Conservation (phyloP, 306 rosid species). For the Lotus japonicus region DNA sequence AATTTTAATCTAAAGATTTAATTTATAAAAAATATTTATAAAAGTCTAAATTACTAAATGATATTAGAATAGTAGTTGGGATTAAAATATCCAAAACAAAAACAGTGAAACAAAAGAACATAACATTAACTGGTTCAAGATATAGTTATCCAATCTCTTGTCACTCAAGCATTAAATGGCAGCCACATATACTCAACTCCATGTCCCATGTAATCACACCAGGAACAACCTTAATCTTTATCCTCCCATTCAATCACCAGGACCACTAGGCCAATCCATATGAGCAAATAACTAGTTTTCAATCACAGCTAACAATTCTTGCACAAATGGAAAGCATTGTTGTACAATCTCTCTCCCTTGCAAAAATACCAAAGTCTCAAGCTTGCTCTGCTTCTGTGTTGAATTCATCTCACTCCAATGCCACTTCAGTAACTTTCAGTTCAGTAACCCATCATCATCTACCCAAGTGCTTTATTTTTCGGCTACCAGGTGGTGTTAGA, state of each 20-base stretch:
- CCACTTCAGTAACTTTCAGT: conserved; percentile 27
- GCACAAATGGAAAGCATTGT: conserved; percentile 44
- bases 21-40: too few species aligned
- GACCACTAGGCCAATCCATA: neutral
- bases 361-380: conserved; percentile 32
- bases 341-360: conserved; percentile 33
- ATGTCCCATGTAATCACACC: neutral
- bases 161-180: conserved; percentile 37
- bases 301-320: neutral
- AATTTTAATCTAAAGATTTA: too few species aligned
- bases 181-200: conserved; percentile 39
- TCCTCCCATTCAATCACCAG: neutral
- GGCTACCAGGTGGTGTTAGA: conserved; percentile 10
- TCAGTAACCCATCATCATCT: conserved; percentile 23
- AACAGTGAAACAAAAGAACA: neutral
- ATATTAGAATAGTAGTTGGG: too few species aligned
- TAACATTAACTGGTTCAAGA: neutral
- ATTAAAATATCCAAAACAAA: too few species aligned
- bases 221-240: neutral
- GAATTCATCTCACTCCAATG: conserved; percentile 20
- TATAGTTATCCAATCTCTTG: conserved; percentile 38
- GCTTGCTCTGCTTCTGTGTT: conserved; percentile 5
- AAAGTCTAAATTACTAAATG: too few species aligned
- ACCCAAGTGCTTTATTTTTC: conserved; percentile 34
- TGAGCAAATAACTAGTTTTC: neutral